Evolutionary conservation across 768 basidiomycete genomes (phyloP).

Genomic region (Xerocomus spinulosus): DNA sequence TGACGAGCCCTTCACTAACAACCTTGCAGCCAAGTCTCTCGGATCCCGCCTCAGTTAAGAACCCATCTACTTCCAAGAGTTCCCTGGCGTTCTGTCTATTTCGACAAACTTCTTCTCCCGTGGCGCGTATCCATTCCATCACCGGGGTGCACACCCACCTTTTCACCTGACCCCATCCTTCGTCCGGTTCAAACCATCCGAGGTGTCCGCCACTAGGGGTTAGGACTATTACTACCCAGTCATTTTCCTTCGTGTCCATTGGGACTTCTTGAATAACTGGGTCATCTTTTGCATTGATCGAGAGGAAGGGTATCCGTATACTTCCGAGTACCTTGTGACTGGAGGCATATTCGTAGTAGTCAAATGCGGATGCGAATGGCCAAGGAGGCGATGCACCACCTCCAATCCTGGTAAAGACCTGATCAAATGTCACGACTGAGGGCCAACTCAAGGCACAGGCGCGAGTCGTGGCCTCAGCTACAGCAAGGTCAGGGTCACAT

Average conservation of each 20-base stretch:
- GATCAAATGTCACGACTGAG: conserved; percentile 55
- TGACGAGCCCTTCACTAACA: conserved; percentile 47
- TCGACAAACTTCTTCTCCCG: conserved; percentile 48
- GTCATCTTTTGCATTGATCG: conserved; percentile 73
- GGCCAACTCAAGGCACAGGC: conserved; percentile 48
- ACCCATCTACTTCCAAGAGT: conserved; percentile 54
- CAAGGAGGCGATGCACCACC: conserved; percentile 62
- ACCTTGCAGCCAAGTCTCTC: conserved; percentile 56
- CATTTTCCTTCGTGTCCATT: conserved; percentile 48
- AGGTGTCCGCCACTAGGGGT: conserved; percentile 72
- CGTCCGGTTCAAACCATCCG: conserved; percentile 71
- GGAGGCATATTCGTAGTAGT: conserved; percentile 51
- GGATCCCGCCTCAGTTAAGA: conserved; percentile 53
- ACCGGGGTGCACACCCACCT: conserved; percentile 73
- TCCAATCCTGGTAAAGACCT: conserved; percentile 59
- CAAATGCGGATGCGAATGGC: conserved; percentile 41
- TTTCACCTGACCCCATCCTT: conserved; percentile 27
- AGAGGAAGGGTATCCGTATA: conserved; percentile 69
- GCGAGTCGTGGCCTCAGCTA: conserved; percentile 45
- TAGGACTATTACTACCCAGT: conserved; percentile 53
- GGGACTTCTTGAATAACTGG: conserved; percentile 67
- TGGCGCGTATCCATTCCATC: conserved; percentile 63
- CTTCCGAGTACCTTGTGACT: conserved; percentile 55
- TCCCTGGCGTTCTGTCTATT: conserved; percentile 28
- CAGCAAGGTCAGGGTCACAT: conserved; percentile 46